Evolutionary conservation across 1,284 basidiomycete genomes (phyloP), one percentile per base, ranked within the genome.

Genomic region (Austroboletus novae-zelandiae): DNA sequence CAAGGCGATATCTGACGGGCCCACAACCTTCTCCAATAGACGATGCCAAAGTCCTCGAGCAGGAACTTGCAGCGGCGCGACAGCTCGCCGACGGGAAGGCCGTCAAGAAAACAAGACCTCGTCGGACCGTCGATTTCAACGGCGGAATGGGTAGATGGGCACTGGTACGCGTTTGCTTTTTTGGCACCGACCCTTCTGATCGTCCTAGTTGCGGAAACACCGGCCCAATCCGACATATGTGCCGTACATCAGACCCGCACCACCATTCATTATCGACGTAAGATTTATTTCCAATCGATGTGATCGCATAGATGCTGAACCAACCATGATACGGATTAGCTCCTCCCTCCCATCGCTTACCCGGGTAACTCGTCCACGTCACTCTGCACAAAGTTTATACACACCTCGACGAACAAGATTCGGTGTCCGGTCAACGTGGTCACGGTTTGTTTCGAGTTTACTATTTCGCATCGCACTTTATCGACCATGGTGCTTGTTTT

Each of bases 391-490:
- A 94, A 94, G 66, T 97, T 98, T 61, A 90, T 98, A 11, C 97
- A 99, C 68, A 98, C 95, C 0, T 96, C 94, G 7, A 98, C 95
- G 44, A 99, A 99, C 78, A 99, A 99, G 73, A 94, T 98, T 58
- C 81, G 94, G 47, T 97, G 93, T 73, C 95, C 96, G 0, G 94
- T 98, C 44, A 96, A 98, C 59, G 89, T 95, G 30, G 95, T 98
- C 23, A 84, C 85, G 61, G 93, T 94, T 59, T 61, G 88, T 79
- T 13, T 36, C 36, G 11, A 42, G 14, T 30, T 27, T 40, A 14
- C 23, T n/a, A 31, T 35, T 29, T 36, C 35, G n/a, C 25, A 13
- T 23, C 35, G 17, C 30, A 17, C 46, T 50, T 35, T 39, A 43
- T 39, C 31, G 13, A 52, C 25, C 46, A 39, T 36, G 23, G 6